Evolutionary conservation across 768 basidiomycete species (phyloP).

Genomic region (Amanita thiersii): DNA sequence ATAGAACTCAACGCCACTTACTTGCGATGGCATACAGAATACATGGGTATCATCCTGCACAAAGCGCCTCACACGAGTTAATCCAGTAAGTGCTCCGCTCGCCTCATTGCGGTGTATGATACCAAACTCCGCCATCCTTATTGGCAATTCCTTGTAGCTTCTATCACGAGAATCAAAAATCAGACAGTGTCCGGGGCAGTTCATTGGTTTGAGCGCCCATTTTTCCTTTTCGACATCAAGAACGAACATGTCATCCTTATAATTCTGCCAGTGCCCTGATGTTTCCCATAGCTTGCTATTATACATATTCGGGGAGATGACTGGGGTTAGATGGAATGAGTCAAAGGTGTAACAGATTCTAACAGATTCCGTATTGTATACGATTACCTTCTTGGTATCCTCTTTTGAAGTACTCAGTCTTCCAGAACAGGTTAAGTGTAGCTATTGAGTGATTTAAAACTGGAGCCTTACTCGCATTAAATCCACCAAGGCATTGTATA

Average conservation of each 20-base stretch:
- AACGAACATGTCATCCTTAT: conserved; percentile 95
- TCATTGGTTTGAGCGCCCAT: conserved; percentile 98
- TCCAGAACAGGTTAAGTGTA: not conserved
- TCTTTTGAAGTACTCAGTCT: conserved; percentile 92
- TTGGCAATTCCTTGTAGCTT: conserved; percentile 90
- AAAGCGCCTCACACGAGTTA: conserved; percentile 91
- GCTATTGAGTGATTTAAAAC: conserved; percentile 8
- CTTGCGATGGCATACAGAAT: conserved; percentile 94
- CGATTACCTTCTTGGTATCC: conserved; percentile 85
- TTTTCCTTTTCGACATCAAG: conserved; percentile 94
- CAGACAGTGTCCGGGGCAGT: conserved; percentile 94
- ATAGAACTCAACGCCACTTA: conserved; percentile 18
- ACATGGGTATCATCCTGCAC: conserved; percentile 98
- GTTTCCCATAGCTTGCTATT: conserved; percentile 96
- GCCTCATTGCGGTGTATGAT: conserved; percentile 97
- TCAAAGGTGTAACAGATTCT: not conserved
- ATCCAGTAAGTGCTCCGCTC: conserved; percentile 84
- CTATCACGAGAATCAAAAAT: conserved; percentile 94
- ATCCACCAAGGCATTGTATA: conserved; percentile 91
- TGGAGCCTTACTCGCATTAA: conserved; percentile 69
- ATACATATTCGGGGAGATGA: conserved; percentile 98
- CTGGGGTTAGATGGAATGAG: conserved; percentile 32
- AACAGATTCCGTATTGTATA: conserved; percentile 1
- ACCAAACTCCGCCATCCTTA: conserved; percentile 98
- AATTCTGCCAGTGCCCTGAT: conserved; percentile 97